Conservation (phyloP, 164 flowering plant species). For the Nymphaea thermarum region DNA sequence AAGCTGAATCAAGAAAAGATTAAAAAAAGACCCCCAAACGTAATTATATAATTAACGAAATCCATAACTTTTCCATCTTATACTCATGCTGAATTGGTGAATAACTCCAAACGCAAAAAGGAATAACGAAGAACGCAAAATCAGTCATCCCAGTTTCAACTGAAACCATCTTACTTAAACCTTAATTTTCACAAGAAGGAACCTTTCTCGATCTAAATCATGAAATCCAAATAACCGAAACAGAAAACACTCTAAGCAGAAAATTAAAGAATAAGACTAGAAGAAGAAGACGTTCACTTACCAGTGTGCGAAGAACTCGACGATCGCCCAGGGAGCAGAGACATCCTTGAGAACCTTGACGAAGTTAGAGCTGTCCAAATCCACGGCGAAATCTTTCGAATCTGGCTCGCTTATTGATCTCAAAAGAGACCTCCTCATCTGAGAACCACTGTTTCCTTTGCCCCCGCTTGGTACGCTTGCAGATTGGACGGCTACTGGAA, state of each 20-base stretch:
- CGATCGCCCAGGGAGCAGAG: conserved; percentile 56
- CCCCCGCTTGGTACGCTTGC: background rate
- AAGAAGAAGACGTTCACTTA: conserved; percentile 15
- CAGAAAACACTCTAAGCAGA: background rate
- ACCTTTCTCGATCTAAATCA: background rate
- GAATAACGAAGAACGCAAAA: too few species aligned
- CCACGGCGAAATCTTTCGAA: conserved; percentile 52
- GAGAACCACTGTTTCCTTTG: background rate
- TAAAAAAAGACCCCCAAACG: too few species aligned
- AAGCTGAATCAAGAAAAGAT: too few species aligned
- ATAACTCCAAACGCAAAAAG: too few species aligned
- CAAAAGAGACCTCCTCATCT: conserved; percentile 34
- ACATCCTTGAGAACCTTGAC: conserved; percentile 41
- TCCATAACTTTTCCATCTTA: too few species aligned
- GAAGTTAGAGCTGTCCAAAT: conserved; percentile 58
- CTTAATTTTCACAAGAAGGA: background rate
- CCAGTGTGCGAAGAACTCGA: conserved; percentile 94
- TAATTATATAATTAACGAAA: too few species aligned
- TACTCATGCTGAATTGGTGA: too few species aligned
- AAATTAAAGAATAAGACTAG: background rate
- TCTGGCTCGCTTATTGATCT: conserved; percentile 26
- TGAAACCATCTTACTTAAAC: background rate
- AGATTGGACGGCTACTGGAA: background rate
- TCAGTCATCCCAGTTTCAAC: background rate
- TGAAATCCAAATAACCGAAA: background rate